Conservation (phyloP, 1,139 yeast species). For the Kodamaea sp. region DNA sequence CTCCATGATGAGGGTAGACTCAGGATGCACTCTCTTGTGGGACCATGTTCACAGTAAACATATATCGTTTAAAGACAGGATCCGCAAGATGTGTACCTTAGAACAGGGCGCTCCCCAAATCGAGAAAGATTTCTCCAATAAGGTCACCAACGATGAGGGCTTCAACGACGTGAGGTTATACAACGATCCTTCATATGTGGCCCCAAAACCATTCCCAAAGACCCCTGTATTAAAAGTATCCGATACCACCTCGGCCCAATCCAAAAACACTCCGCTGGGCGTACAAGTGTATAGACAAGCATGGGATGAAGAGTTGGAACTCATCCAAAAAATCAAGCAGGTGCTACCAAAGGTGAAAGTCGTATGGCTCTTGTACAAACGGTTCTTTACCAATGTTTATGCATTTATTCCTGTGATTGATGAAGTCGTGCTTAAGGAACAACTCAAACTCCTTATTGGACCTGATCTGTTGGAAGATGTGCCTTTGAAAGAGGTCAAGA, state of each 20-base stretch:
- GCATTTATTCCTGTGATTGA: conserved; percentile 55
- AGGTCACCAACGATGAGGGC: conserved; percentile 16
- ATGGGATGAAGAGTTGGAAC: conserved; percentile 26
- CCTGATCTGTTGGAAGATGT: conserved; percentile 14
- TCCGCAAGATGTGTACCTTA: conserved; percentile 3
- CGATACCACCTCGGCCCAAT: not conserved
- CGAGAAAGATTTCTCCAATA: conserved; percentile 13
- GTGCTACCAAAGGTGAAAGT: conserved; percentile 42
- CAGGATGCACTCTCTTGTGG: conserved; percentile 16
- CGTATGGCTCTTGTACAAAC: conserved; percentile 29
- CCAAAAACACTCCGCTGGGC: not conserved
- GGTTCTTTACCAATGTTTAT: conserved; percentile 48
- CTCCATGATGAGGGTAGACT: conserved; percentile 30
- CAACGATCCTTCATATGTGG: conserved; percentile 1
- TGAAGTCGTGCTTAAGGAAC: conserved; percentile 32
- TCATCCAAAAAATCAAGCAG: conserved; percentile 23
- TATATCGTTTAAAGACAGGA: conserved; percentile 5
- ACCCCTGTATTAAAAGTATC: not conserved
- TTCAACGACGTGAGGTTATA: conserved; percentile 11
- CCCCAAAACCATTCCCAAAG: not conserved
- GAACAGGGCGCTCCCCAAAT: conserved; percentile 8
- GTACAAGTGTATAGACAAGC: conserved; percentile 20
- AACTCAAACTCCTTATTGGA: conserved; percentile 26
- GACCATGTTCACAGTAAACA: conserved; percentile 18
- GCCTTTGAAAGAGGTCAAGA: conserved; percentile 18